A percentile compares a stretch with the other conserved stretches of the same genome.
Conservation (phyloP, 257 asterid genomes). For the Solanum dulcamara region DNA sequence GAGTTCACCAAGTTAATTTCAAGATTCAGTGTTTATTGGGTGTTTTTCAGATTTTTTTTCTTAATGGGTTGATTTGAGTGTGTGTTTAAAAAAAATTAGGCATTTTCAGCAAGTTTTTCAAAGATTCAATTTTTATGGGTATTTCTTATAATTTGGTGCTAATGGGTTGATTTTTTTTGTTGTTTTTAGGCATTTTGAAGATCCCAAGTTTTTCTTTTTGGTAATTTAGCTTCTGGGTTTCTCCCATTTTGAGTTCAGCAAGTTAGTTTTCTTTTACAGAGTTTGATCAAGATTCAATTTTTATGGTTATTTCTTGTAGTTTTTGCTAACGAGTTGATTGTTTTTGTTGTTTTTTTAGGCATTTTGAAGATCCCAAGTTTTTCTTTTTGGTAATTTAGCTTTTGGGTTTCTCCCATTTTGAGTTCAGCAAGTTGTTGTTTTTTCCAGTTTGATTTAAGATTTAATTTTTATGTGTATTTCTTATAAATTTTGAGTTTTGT, state of each 20-base stretch:
- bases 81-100: too few species aligned
- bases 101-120: background rate
- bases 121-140: background rate
- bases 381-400: background rate
- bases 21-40: background rate
- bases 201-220: background rate
- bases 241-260: background rate
- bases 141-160: background rate
- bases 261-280: background rate
- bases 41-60: background rate
- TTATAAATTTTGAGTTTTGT: background rate
- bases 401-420: background rate
- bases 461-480: background rate
- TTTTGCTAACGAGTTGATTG: background rate
- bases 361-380: conserved; percentile 2
- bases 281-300: background rate
- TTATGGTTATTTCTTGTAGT: background rate
- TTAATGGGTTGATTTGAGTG: background rate
- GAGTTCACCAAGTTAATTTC: background rate
- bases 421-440: too few species aligned
- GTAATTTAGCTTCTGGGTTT: background rate
- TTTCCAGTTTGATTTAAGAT: background rate
- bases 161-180: background rate
- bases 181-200: background rate
- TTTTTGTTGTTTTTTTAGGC: background rate